Base-by-base conservation (phyloP, 371 early-diverging fungal species). In the Batrachochytrium dendrobatidis region DNA sequence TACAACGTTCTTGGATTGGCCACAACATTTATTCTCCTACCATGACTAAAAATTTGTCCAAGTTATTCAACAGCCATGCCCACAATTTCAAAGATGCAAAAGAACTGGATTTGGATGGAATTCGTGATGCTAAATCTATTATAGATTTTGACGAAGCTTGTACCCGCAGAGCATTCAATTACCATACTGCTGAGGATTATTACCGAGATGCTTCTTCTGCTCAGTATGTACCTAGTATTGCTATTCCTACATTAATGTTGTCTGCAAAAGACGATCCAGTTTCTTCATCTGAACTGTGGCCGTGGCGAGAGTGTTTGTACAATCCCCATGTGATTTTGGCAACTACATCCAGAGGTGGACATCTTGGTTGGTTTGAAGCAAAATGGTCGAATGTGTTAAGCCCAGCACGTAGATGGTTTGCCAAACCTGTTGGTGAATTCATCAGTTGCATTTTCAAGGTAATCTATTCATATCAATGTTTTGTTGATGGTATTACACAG, bases 261-360 rank as follows among this genome's bases (percentile, higher is more conserved):
- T 60, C 65, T 6, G 86, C 96, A 20, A 58, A 84, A 60, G 97
- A 98, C 70, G 99, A 99, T 69, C 97, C 97, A 5, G 85, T 99
- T 59, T 83, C 89, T 4, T 78, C 81, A 0, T 60, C 57, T 5
- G 73, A 82, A 46, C 74, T 83, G n/a, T 86, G 93, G 20, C 94
- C 95, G 1, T 76, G 72, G 29, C 81, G 88, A 35, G 88, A 88
- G 64, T 76, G 80, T 59, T 63, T 67, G 55, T 65, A 73, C 22
- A 99, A 98, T 65, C 90, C 90, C 18, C 78, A 88, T 68, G 80
- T 92, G 32, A 53, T 95, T 1, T 67, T 99, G n/a, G 94, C 91
- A 0, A 83, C 89, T 8, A 92, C 93, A 0, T 67, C 74, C 22
- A 70, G 76, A 34, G 99, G 99, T 52, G 99, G 98, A 5, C 99